A percentile compares a stretch with the other conserved stretches of the same genome.
Conservation (phyloP, 2,329 filamentous ascomycete genomes). For the Arthrobotrys iridis region DNA sequence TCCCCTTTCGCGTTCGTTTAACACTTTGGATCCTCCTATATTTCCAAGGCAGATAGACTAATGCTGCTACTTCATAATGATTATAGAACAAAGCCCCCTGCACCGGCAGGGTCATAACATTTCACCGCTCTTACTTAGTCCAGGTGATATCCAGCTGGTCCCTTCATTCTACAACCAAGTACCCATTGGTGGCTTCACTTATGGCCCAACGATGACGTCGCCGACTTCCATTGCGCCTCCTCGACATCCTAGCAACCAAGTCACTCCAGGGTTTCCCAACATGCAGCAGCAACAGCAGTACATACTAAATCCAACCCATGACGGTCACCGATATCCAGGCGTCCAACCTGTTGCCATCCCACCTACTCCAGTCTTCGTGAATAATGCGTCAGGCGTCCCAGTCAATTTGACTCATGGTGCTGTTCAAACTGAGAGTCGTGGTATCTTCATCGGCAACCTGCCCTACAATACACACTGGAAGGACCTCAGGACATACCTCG, state of each 20-base stretch:
- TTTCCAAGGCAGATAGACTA: too few species aligned
- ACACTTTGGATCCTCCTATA: too few species aligned
- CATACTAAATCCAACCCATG: not conserved
- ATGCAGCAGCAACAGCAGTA: constrained; percentile 8
- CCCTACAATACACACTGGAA: constrained; percentile 56
- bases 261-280: not conserved
- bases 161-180: constrained; percentile 27
- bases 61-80: not conserved
- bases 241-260: constrained; percentile 4
- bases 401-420: constrained; percentile 57
- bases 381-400: constrained; percentile 55
- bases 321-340: not conserved
- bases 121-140: constrained; percentile 19
- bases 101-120: constrained; percentile 3
- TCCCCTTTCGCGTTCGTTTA: not conserved
- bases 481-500: constrained; percentile 55
- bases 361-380: constrained; percentile 55
- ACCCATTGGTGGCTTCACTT: not conserved
- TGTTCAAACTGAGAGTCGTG: constrained; percentile 56
- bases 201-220: constrained; percentile 12
- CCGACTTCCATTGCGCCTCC: not conserved
- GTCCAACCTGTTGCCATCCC: constrained; percentile 36
- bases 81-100: constrained; percentile 9
- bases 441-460: constrained; percentile 57
- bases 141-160: constrained; percentile 17